Evolutionary conservation across 495 filamentous ascomycete species (phyloP).

Genomic region (Daldinia bambusicola): DNA sequence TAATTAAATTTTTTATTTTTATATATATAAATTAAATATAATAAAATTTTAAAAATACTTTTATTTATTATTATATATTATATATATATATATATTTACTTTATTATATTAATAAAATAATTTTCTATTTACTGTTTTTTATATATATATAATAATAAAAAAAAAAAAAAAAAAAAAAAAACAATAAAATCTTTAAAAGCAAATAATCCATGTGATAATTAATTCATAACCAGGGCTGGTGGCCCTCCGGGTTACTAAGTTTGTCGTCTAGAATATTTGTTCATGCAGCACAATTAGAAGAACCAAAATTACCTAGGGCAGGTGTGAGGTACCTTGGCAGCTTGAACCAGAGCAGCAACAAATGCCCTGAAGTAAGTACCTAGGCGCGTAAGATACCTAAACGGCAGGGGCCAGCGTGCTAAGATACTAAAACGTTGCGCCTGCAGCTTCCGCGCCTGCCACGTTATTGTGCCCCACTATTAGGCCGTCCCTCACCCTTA

Average conservation of each 20-base stretch:
- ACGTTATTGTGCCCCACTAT: conserved; percentile 27
- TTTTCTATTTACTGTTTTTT: no score
- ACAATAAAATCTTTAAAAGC: no score
- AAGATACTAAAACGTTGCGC: conserved; percentile 23
- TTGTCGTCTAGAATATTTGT: not conserved
- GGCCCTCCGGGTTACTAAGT: not conserved
- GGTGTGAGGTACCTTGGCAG: not conserved
- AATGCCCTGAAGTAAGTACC: not conserved
- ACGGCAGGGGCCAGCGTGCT: conserved; percentile 15
- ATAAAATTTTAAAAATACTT: no score
- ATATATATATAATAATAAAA: no score
- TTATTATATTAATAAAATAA: no score
- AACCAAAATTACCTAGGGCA: not conserved
- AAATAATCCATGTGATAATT: no score
- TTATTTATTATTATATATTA: no score
- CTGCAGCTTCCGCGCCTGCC: conserved; percentile 6
- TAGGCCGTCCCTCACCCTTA: conserved; percentile 3
- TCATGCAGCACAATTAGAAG: not conserved
- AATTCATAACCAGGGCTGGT: no score
- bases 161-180: no score
- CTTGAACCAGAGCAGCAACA: not conserved
- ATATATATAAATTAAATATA: no score
- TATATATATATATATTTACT: no score
- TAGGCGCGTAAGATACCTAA: conserved; percentile 2
- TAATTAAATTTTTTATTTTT: no score